A percentile compares a stretch with the other conserved stretches of the same genome.
Conservation (phyloP, 2,329 filamentous ascomycete species). For the Davidsoniella virescens region DNA sequence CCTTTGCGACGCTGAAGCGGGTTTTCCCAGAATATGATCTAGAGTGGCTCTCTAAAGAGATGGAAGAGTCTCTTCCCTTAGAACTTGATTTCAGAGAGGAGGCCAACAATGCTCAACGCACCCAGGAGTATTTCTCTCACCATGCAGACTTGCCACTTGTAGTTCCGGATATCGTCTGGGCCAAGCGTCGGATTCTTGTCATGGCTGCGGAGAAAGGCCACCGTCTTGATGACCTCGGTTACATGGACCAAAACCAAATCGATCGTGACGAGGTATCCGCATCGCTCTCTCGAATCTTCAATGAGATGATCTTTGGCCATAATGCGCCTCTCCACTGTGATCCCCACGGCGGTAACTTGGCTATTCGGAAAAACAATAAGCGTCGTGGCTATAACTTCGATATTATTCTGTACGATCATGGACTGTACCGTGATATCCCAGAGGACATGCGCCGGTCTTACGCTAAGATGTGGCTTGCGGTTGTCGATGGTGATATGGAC, state of each 20-base stretch:
- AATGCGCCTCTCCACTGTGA: constrained; percentile 88
- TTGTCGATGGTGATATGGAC: constrained; percentile 74
- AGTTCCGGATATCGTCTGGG: constrained; percentile 81
- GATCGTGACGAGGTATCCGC: constrained; percentile 92
- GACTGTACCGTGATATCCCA: constrained; percentile 86
- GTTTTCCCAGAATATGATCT: constrained; percentile 98
- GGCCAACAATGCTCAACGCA: constrained; percentile 65
- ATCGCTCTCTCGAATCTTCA: constrained; percentile 80
- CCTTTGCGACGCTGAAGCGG: constrained; percentile 73
- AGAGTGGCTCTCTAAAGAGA: constrained; percentile 86
- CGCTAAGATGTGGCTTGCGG: constrained; percentile 92
- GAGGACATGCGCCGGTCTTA: constrained; percentile 64
- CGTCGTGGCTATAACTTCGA: constrained; percentile 65
- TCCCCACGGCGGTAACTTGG: constrained; percentile 90
- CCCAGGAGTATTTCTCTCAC: constrained; percentile 63
- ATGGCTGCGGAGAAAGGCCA: constrained; percentile 87
- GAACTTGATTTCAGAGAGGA: constrained; percentile 84
- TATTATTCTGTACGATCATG: constrained; percentile 91
- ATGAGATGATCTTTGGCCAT: constrained; percentile 96
- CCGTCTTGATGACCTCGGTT: constrained; percentile 76
- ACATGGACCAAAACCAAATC: constrained; percentile 71
- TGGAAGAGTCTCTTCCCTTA: constrained; percentile 77
- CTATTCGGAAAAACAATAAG: constrained; percentile 60
- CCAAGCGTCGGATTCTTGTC: constrained; percentile 73
- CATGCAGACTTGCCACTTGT: constrained; percentile 65